Percentiles rank a stretch among this genome's conserved stretches.
Evolutionary conservation across 352 stramenopile species (phyloP).

Genomic region (Phytophthora crassamura): DNA sequence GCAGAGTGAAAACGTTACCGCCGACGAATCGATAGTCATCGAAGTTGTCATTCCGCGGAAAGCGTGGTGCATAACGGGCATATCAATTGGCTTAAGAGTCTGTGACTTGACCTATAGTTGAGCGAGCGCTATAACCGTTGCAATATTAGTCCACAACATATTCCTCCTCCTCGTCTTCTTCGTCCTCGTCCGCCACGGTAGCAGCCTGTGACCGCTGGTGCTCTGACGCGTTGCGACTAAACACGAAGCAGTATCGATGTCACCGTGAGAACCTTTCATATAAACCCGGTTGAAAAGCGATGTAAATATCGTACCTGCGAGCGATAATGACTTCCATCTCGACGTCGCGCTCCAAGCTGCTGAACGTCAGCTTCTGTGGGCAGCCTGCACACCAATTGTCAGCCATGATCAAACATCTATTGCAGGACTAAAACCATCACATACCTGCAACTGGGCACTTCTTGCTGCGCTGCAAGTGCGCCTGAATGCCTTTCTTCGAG

Average conservation of each 20-base stretch:
- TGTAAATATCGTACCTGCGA: conserved; percentile 41
- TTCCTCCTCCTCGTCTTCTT: conserved; percentile 72
- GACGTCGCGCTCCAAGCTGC: conserved; percentile 79
- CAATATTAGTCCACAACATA: conserved; percentile 74
- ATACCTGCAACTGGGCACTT: conserved; percentile 83
- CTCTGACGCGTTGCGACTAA: conserved; percentile 47
- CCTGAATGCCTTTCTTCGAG: conserved; percentile 75
- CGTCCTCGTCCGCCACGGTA: conserved; percentile 38
- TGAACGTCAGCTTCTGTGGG: conserved; percentile 61
- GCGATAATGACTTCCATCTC: conserved; percentile 88
- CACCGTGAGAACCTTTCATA: not conserved
- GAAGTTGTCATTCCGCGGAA: too few species aligned
- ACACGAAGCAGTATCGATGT: not conserved
- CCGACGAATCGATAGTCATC: too few species aligned
- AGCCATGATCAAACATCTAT: not conserved
- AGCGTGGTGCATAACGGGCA: too few species aligned
- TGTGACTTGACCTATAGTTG: not conserved
- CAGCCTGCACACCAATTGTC: conserved; percentile 52
- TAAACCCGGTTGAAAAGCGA: not conserved
- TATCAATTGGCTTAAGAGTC: too few species aligned
- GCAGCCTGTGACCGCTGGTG: conserved; percentile 45
- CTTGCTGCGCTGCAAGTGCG: conserved; percentile 74
- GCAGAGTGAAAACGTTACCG: too few species aligned
- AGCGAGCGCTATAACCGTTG: not conserved
- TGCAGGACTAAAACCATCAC: not conserved